Percentiles rank a stretch among this genome's conserved stretches.
These are phyloP conservation scores for Trichoderma sp. DNA, from an alignment of 2,329 filamentous ascomycete species.

Conservation along the genomic window DNA sequence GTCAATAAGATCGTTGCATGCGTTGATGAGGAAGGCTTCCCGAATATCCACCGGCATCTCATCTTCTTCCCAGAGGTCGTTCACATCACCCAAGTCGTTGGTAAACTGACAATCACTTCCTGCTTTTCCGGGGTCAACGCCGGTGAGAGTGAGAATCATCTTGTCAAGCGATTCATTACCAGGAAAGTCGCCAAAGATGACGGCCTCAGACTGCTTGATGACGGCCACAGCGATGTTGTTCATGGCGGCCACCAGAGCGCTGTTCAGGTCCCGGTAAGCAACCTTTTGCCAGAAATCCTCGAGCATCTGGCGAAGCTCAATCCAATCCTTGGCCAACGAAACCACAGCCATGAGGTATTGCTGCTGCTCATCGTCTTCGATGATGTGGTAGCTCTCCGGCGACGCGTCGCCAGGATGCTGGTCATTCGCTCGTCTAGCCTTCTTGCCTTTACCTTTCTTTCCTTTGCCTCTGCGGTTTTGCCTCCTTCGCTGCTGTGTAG, in stretches of 20 bases:
- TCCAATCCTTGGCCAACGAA: slow-evolving; percentile 43
- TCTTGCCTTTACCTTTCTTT: slow-evolving; percentile 31
- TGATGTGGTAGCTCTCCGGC: slow-evolving; percentile 49
- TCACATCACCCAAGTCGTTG: neutral
- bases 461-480: slow-evolving; percentile 7
- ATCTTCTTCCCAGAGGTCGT: neutral
- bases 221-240: slow-evolving; percentile 48
- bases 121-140: slow-evolving; percentile 41
- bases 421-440: slow-evolving; percentile 28
- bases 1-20: slow-evolving; percentile 47
- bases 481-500: slow-evolving; percentile 6
- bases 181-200: slow-evolving; percentile 51
- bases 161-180: slow-evolving; percentile 49
- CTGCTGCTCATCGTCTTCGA: slow-evolving; percentile 44
- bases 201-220: slow-evolving; percentile 43
- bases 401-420: slow-evolving; percentile 43
- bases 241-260: slow-evolving; percentile 48
- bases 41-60: slow-evolving; percentile 41
- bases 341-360: slow-evolving; percentile 51
- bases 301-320: slow-evolving; percentile 43
- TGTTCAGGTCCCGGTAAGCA: slow-evolving; percentile 49
- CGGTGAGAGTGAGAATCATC: slow-evolving; percentile 46
- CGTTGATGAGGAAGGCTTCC: slow-evolving; percentile 48
- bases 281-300: slow-evolving; percentile 49
- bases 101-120: slow-evolving; percentile 27